These are phyloP conservation scores for Fusarium kyushuense DNA, from an alignment of 2,329 filamentous ascomycete species.

Conservation along the genomic window DNA sequence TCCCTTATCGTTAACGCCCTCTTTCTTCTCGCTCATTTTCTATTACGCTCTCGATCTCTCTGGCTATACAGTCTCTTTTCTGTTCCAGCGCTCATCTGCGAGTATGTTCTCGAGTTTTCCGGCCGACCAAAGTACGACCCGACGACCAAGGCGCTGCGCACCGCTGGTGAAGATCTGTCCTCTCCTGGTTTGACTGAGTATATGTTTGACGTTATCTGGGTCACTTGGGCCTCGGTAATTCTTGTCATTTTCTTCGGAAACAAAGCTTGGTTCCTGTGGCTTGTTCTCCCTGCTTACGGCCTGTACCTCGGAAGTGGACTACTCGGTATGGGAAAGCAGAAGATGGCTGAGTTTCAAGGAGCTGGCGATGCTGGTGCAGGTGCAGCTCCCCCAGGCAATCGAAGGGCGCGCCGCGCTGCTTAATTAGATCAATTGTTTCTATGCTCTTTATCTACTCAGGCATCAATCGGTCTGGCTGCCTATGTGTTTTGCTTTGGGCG, in stretches of 20 bases:
- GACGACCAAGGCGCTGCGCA: constrained; percentile 74
- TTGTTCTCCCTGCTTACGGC: constrained; percentile 67
- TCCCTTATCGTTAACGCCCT: constrained; percentile 77
- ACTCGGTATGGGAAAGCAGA: constrained; percentile 65
- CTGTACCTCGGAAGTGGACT: constrained; percentile 66
- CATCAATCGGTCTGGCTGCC: constrained; percentile 10
- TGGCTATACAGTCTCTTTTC: constrained; percentile 79
- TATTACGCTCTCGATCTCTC: constrained; percentile 73
- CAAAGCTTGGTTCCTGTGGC: constrained; percentile 72
- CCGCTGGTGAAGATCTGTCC: constrained; percentile 87
- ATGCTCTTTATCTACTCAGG: constrained; percentile 21
- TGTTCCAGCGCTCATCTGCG: constrained; percentile 79
- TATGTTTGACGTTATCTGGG: constrained; percentile 97
- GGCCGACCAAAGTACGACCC: constrained; percentile 81
- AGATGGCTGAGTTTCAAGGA: constrained; percentile 62
- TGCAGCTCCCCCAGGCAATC: constrained; percentile 60
- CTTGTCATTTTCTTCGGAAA: constrained; percentile 85
- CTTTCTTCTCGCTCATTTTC: constrained; percentile 79
- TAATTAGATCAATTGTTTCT: constrained; percentile 45
- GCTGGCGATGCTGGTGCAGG: constrained; percentile 50
- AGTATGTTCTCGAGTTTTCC: constrained; percentile 86
- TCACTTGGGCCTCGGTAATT: constrained; percentile 84
- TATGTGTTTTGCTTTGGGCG: constrained; percentile 54
- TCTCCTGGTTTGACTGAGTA: constrained; percentile 93
- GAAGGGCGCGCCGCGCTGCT: constrained; percentile 67